A percentile compares a stretch with the other conserved stretches of the same genome.
phyloP scores from a whole-genome alignment of 208 protist species.

The Balamuthia mandrillaris region DNA sequence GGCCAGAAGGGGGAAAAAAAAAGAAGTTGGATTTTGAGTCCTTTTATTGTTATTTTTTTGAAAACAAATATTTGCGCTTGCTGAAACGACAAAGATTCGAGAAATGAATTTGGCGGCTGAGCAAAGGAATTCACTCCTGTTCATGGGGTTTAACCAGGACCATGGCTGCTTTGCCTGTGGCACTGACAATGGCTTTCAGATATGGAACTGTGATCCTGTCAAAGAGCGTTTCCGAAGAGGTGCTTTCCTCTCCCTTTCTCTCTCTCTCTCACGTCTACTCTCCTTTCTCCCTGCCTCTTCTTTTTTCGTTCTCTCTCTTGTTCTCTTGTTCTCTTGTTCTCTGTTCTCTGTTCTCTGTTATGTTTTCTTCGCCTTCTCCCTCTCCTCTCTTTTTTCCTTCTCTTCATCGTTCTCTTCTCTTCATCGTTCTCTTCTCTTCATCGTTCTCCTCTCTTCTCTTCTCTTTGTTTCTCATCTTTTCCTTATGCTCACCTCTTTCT shows the following conservation, averaged over 20 bases:
- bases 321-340: neutral
- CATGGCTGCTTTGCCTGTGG: conserved; percentile 78
- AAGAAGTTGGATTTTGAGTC: no score
- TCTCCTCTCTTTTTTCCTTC: neutral
- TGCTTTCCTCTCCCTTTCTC: conserved; percentile 16
- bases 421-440: neutral
- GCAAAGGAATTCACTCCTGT: conserved; percentile 69
- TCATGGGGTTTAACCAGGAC: conserved; percentile 84
- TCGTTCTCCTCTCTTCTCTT: no score
- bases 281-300: neutral
- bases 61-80: no score
- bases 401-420: neutral
- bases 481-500: neutral
- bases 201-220: conserved; percentile 85
- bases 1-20: no score
- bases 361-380: no score
- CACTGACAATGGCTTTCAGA: conserved; percentile 79
- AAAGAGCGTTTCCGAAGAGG: conserved; percentile 78
- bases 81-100: no score
- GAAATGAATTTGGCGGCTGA: conserved; percentile 1
- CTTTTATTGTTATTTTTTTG: neutral
- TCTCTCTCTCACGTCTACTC: neutral
- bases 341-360: neutral
- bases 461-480: neutral
- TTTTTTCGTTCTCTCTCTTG: neutral